Percentiles rank a stretch among this genome's conserved stretches.
Conservation (phyloP, 345 rosid species). For the Orychophragmus violaceus region DNA sequence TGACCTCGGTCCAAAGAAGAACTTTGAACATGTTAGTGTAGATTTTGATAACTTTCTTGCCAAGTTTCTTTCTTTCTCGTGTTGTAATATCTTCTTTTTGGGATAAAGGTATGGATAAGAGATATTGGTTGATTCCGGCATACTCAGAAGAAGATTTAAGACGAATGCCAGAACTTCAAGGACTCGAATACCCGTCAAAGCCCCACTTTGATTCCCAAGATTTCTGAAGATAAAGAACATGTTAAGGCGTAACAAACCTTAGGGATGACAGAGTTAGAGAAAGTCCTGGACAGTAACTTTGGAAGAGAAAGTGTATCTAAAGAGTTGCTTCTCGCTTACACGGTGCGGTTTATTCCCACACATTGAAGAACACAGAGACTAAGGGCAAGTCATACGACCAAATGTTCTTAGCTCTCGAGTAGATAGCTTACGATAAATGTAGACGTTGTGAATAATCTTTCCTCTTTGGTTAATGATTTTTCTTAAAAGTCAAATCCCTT, state of each 20-base stretch:
- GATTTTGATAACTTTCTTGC: neutral
- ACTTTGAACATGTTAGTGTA: slow-evolving; percentile 77
- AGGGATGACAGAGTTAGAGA: slow-evolving; percentile 6
- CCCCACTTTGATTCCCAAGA: slow-evolving; percentile 72
- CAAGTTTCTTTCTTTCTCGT: neutral
- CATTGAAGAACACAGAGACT: neutral
- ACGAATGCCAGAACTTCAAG: slow-evolving; percentile 83
- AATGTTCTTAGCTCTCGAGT: slow-evolving; percentile 3
- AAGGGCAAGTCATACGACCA: neutral
- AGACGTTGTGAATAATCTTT: slow-evolving; percentile 6
- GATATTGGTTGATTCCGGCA: slow-evolving; percentile 75
- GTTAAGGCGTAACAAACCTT: slow-evolving; percentile 16
- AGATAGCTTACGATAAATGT: neutral
- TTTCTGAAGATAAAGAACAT: slow-evolving; percentile 33
- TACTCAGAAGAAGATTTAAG: slow-evolving; percentile 84
- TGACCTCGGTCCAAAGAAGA: slow-evolving; percentile 82
- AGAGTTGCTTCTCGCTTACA: slow-evolving; percentile 1
- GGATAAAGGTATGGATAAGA: slow-evolving; percentile 88
- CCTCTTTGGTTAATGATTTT: no score
- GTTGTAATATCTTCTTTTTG: slow-evolving; percentile 8
- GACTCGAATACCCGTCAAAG: slow-evolving; percentile 85
- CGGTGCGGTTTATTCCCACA: neutral
- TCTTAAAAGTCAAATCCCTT: neutral
- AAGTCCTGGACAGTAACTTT: neutral
- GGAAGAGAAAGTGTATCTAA: neutral